Base-by-base conservation (phyloP, 306 rosid genomes). In the Gillenia trifoliata region DNA sequence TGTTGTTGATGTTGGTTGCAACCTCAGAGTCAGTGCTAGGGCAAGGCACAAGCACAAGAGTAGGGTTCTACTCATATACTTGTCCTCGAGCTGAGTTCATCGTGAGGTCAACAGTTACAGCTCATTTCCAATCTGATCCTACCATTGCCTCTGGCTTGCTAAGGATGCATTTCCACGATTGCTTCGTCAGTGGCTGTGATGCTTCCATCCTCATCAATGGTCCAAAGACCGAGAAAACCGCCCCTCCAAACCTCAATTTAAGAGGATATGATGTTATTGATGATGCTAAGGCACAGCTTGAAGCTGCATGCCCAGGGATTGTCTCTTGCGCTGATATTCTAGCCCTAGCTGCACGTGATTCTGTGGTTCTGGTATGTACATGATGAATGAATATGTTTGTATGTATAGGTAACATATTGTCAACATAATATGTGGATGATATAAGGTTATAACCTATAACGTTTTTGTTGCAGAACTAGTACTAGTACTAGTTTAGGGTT, bases 141-240 rank as follows among this genome's bases (percentile, higher is more conserved):
- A 20, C 74, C 12, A 59, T 81, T 6, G 80, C 81, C 38, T 75
- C 81, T 22, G 78, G 59, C n/a, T 43, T 81, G 4, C 11, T 81
- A 8, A 71, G 84, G 26, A 76, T 81, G 81, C 81, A 81, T 34
- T 81, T 81, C 41, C 84, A 81, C 43, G 78, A 81, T 22, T 81
- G 81, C 49, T 81, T 81, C 71, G 59, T 81, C 28, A 40, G 41
- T 25, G 81, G 82, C 49, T 78, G 77, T 49, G 77, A 78, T 16
- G 82, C 60, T 22, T 78, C 81, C 9, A 23, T 78, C 29, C 81
- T 78, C 19, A 22, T 70, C 6, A 28, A 56, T 17, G 72, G 81
- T 12, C 25, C 66, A 2, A 54, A 23, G 19, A 26, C 72, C 1
- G 81, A 78, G 19, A 70, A 34, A 47, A 70, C 29, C 3, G 56